Conservation (phyloP, 2,329 filamentous ascomycete genomes). For the Phyllosticta citrichinensis region DNA sequence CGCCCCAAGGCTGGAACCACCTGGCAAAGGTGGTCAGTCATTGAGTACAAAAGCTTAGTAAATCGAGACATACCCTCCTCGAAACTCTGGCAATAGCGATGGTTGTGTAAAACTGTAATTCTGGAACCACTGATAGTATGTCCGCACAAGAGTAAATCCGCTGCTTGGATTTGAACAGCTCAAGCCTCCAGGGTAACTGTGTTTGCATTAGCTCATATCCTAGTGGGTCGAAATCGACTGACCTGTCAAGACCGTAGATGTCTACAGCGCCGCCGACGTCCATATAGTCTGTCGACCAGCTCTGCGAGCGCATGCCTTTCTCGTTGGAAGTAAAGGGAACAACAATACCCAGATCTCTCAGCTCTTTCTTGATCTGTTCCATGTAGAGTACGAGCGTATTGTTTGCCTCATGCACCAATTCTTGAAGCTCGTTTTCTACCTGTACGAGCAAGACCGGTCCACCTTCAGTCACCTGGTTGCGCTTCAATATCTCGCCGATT, state of each 20-base stretch:
- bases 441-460: conserved; percentile 45
- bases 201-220: neutral
- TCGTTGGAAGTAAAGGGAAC: conserved; percentile 50
- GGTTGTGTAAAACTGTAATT: conserved; percentile 37
- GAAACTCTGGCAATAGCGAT: conserved; percentile 49
- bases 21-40: neutral
- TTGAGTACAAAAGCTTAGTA: neutral
- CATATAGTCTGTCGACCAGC: conserved; percentile 52
- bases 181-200: conserved; percentile 50
- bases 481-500: conserved; percentile 41
- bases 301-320: conserved; percentile 48
- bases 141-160: conserved; percentile 42
- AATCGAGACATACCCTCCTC: conserved; percentile 38
- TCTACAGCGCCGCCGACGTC: conserved; percentile 47
- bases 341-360: conserved; percentile 47
- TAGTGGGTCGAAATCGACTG: neutral
- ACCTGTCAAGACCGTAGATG: conserved; percentile 40
- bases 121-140: conserved; percentile 39
- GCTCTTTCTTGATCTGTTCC: conserved; percentile 45
- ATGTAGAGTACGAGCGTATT: conserved; percentile 44
- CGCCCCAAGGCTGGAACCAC: conserved; percentile 52
- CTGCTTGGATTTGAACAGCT: conserved; percentile 42
- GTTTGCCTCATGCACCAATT: conserved; percentile 32
- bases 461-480: conserved; percentile 47
- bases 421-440: conserved; percentile 46